Base-by-base conservation (phyloP, 108 stramenopile species). In the Skeletonema marinoi region DNA sequence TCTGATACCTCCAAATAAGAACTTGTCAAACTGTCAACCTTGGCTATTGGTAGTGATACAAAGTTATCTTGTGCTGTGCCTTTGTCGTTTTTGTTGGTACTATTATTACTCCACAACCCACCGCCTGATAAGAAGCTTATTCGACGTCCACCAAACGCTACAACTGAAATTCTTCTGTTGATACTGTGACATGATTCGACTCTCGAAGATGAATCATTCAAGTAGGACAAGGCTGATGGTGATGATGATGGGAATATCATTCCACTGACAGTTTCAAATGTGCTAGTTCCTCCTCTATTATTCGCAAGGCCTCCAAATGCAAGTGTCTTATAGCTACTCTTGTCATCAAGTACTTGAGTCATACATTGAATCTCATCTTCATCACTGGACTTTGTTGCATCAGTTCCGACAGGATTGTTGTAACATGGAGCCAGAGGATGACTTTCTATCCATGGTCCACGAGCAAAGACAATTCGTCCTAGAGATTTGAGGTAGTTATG, bases 1-100 rank as follows among this genome's bases (percentile, higher is more conserved):
- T 92, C 88, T 6, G 77, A 73, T 19, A 87, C 66, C 54, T 80
- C 68, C 16, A 80, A 60, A 50, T 69, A 74, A 8, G 79, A 67
- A 19, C 19, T 29, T 16, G 10, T 59, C 56, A n/a, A 21, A 17
- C 25, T 63, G 1, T 2, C 66, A n/a, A 2, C 3, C 39, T 32
- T 74, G 19, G 33, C 31, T 32, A 80, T 70, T 6, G 79, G 68
- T 61, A 80, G 70, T 39, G 51, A 36, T 29, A 31, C 68, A 74
- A 80, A 80, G 8, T 68, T 31, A 65, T 80, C 73, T 25, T 6
- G 16, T 33, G 0, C n/a, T 31, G 25, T 10, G 19, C 25, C 25
- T 13, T 32, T 29, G 16, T 1, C 25, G 36, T 62, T 39, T 32
- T 38, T 32, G 19, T 41, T 41, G 16, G 2, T 4, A 21, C 4